A percentile compares a stretch with the other conserved stretches of the same genome.
phyloP scores from a whole-genome alignment of 208 protist species.

The Trypanosoma conorhini region DNA sequence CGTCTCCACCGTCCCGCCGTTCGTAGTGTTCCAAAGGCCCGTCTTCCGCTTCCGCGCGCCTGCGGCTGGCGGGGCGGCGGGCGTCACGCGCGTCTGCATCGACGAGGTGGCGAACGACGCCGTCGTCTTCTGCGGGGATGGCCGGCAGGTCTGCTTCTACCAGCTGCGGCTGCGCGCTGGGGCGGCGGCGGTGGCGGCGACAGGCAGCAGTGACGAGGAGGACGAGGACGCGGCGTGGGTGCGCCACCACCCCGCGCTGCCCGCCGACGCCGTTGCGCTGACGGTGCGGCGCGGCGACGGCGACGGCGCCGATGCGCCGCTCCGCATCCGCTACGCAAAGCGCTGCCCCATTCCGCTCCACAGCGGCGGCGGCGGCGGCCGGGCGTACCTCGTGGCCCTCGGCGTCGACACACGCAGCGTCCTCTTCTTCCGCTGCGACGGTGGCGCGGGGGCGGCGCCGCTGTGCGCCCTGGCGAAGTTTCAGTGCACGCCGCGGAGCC shows the following conservation, averaged over 20 bases:
- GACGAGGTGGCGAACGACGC: slow-evolving; percentile 61
- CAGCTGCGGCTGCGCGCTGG: slow-evolving; percentile 13
- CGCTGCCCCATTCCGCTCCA: slow-evolving; percentile 25
- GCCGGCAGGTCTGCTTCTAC: slow-evolving; percentile 31
- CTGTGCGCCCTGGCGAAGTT: slow-evolving; percentile 20
- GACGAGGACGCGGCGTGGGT: slow-evolving; percentile 1
- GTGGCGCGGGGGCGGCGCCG: not conserved
- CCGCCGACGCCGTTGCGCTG: slow-evolving; percentile 18
- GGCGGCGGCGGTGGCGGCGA: not conserved
- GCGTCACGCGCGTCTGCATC: slow-evolving; percentile 36
- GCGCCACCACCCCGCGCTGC: slow-evolving; percentile 3
- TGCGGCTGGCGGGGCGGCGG: not conserved
- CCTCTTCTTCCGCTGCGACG: slow-evolving; percentile 32
- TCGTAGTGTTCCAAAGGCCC: slow-evolving; percentile 36
- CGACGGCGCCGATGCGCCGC: not conserved
- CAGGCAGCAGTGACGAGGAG: not conserved
- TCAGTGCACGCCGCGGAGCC: slow-evolving; percentile 44
- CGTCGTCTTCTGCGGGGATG: slow-evolving; percentile 35
- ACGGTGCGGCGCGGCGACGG: not conserved
- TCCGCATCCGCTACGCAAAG: slow-evolving; percentile 26
- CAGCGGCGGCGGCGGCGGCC: not conserved
- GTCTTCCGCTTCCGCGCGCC: slow-evolving; percentile 21
- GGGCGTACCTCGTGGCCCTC: slow-evolving; percentile 36
- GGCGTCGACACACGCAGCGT: slow-evolving; percentile 29
- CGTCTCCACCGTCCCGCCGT: slow-evolving; percentile 32